Conservation (phyloP, 768 basidiomycete genomes). For the Tylopilus subfusipes region DNA sequence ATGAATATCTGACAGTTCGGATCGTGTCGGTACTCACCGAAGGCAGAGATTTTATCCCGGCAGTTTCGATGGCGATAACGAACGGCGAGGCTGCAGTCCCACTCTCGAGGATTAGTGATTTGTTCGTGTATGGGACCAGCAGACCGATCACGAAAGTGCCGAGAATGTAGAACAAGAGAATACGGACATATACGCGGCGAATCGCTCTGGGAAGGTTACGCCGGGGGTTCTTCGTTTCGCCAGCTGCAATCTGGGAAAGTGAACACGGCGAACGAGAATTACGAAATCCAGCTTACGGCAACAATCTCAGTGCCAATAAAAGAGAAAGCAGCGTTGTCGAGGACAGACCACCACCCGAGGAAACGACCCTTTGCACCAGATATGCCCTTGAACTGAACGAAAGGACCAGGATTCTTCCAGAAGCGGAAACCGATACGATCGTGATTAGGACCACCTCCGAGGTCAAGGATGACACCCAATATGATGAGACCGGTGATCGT, state of each 20-base stretch:
- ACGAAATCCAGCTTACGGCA: slow-evolving; percentile 49
- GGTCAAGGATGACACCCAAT: slow-evolving; percentile 71
- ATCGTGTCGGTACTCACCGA: slow-evolving; percentile 45
- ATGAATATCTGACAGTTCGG: slow-evolving; percentile 7
- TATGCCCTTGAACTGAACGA: slow-evolving; percentile 67
- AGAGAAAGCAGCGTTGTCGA: slow-evolving; percentile 90
- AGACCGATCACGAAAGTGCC: slow-evolving; percentile 77
- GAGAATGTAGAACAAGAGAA: slow-evolving; percentile 74
- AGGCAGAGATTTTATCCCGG: slow-evolving; percentile 86
- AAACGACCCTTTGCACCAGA: slow-evolving; percentile 72
- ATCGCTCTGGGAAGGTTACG: slow-evolving; percentile 56
- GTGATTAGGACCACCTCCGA: slow-evolving; percentile 83
- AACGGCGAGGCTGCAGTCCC: slow-evolving; percentile 79
- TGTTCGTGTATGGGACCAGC: slow-evolving; percentile 71
- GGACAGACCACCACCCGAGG: slow-evolving; percentile 63
- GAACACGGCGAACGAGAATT: not conserved
- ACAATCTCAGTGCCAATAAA: slow-evolving; percentile 95
- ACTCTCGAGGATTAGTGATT: slow-evolving; percentile 44
- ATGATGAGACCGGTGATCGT: slow-evolving; percentile 73
- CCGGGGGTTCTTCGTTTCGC: slow-evolving; percentile 88
- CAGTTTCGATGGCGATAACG: slow-evolving; percentile 81
- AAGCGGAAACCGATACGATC: slow-evolving; percentile 60
- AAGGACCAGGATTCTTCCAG: slow-evolving; percentile 89
- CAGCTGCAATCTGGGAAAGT: slow-evolving; percentile 66
- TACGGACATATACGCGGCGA: slow-evolving; percentile 66